A percentile compares a stretch with the other conserved stretches of the same genome.
Evolutionary conservation across 176 grass and related monocot species (phyloP).

Genomic region (Avena sativa): DNA sequence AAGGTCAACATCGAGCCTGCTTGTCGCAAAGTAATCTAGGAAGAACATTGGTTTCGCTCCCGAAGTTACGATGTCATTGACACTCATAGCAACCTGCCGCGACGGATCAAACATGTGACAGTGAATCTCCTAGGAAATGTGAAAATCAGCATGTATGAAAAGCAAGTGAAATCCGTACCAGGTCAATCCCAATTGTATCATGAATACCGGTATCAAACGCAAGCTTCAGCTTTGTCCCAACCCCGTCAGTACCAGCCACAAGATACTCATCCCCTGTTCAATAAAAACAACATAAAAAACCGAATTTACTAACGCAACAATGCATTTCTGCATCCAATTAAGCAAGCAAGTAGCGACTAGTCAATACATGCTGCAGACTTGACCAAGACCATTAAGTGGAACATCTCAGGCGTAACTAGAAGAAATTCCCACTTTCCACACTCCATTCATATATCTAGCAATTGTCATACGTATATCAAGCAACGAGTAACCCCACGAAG

Average conservation of each 20-base stretch:
- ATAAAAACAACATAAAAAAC: background rate
- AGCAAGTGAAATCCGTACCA: constrained; percentile 49
- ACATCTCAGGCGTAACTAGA: background rate
- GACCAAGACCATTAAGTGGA: background rate
- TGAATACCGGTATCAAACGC: constrained; percentile 97
- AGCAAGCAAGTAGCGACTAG: background rate
- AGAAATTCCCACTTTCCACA: background rate
- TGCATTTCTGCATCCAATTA: background rate
- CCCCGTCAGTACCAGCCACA: constrained; percentile 86
- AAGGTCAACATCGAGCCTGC: constrained; percentile 91
- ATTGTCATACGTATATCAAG: too few species aligned
- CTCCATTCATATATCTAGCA: too few species aligned
- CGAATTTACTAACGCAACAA: background rate
- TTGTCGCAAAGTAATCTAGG: constrained; percentile 92
- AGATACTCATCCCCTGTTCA: constrained; percentile 75
- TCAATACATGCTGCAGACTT: background rate
- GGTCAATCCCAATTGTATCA: constrained; percentile 94
- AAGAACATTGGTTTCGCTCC: constrained; percentile 95
- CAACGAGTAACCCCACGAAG: too few species aligned
- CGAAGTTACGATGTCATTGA: constrained; percentile 94
- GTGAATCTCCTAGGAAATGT: background rate
- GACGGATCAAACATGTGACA: background rate
- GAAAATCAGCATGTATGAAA: background rate
- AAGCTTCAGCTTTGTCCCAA: constrained; percentile 96
- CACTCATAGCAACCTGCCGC: constrained; percentile 92